These are phyloP conservation scores for Apophysomyces sp. DNA, from an alignment of 371 early-diverging fungal species.

Conservation along the genomic window DNA sequence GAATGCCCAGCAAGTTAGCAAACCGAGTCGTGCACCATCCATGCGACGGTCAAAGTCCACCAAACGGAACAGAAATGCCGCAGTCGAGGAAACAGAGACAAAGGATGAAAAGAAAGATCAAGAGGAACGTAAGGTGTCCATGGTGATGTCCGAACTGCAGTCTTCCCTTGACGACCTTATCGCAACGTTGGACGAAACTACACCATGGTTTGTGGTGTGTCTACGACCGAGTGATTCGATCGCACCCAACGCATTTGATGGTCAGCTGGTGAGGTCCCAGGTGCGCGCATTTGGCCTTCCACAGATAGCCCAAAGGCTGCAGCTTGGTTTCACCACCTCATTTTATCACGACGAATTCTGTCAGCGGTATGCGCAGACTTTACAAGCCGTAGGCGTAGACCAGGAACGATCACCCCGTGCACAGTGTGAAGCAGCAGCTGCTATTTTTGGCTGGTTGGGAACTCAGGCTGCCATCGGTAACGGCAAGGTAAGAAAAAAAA, in stretches of 20 bases:
- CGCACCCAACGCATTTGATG: conserved; percentile 63
- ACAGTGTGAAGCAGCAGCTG: conserved; percentile 61
- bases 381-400: conserved; percentile 45
- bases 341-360: conserved; percentile 62
- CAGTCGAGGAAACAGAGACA: conserved; percentile 3
- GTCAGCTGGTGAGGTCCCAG: conserved; percentile 61
- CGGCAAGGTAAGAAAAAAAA: conserved; percentile 36
- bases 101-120: conserved; percentile 15
- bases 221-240: conserved; percentile 70
- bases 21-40: conserved; percentile 53
- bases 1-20: conserved; percentile 57
- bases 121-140: conserved; percentile 17
- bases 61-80: conserved; percentile 14
- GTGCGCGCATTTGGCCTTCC: conserved; percentile 58
- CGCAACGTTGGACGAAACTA: conserved; percentile 78
- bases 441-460: conserved; percentile 65
- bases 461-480: conserved; percentile 73
- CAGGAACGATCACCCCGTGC: conserved; percentile 25
- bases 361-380: conserved; percentile 61
- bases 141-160: conserved; percentile 65
- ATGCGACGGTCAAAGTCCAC: conserved; percentile 44
- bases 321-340: conserved; percentile 55
- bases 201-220: conserved; percentile 88
- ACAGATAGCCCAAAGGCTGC: conserved; percentile 53
- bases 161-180: conserved; percentile 77